Percentiles rank a stretch among this genome's conserved stretches.
phyloP scores from a whole-genome alignment of 768 basidiomycete species.

The Chalciporus pseudorubinellus region DNA sequence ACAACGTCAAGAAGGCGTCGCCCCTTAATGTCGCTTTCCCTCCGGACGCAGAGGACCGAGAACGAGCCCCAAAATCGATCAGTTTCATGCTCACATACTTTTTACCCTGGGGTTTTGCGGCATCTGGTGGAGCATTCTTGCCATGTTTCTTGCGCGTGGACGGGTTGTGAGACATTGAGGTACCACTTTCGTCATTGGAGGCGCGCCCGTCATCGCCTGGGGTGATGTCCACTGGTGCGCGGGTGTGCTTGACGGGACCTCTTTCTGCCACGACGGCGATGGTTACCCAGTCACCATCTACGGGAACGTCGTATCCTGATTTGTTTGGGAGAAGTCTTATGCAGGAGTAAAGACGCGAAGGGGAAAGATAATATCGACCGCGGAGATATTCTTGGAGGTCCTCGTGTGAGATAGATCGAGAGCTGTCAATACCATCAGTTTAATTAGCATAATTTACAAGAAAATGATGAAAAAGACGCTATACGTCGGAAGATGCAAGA shows the following conservation, averaged over 20 bases:
- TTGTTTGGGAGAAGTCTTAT: conserved; percentile 75
- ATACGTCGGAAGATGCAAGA: neutral
- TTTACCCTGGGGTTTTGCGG: conserved; percentile 53
- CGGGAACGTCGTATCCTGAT: conserved; percentile 86
- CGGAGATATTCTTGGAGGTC: conserved; percentile 77
- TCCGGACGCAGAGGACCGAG: conserved; percentile 51
- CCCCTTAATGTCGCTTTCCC: conserved; percentile 65
- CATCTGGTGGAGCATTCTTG: conserved; percentile 13
- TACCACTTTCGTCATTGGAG: conserved; percentile 28
- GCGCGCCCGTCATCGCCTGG: conserved; percentile 44
- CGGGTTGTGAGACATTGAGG: conserved; percentile 3
- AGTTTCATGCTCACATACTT: conserved; percentile 86
- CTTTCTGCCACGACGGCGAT: conserved; percentile 95
- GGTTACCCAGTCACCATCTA: conserved; percentile 91
- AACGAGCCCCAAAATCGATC: conserved; percentile 73
- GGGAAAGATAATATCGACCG: conserved; percentile 84
- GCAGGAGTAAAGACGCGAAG: conserved; percentile 85
- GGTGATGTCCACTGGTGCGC: conserved; percentile 56
- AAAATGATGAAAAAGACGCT: neutral
- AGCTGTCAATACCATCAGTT: conserved; percentile 41
- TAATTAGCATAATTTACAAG: neutral
- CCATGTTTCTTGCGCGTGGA: conserved; percentile 11
- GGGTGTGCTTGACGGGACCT: conserved; percentile 70
- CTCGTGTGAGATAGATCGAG: conserved; percentile 70
- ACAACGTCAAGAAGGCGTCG: no score